phyloP scores from a whole-genome alignment of 495 filamentous ascomycete species.

The Glutinoglossum americanum region DNA sequence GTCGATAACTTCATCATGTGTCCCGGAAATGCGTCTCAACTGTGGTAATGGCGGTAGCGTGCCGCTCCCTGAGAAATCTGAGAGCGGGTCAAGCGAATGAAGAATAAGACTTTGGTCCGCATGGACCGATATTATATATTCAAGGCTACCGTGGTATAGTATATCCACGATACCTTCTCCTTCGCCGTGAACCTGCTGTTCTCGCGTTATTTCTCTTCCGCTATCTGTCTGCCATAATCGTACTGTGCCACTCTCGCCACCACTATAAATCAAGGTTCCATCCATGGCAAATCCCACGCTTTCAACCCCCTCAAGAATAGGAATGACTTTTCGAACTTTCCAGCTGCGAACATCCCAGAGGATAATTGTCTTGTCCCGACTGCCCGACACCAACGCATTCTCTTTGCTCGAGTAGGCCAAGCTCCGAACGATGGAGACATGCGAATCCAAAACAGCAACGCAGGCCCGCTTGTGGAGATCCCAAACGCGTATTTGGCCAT shows the following conservation, averaged over 20 bases:
- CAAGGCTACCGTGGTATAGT: constrained; percentile 34
- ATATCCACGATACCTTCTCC: constrained; percentile 57
- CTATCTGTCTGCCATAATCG: constrained; percentile 61
- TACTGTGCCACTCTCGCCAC: constrained; percentile 63
- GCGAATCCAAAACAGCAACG: constrained; percentile 61
- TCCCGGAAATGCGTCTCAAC: constrained; percentile 66
- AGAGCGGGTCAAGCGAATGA: constrained; percentile 29
- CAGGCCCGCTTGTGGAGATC: constrained; percentile 67
- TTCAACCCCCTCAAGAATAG: constrained; percentile 71
- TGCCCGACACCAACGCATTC: constrained; percentile 63
- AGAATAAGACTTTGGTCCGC: constrained; percentile 68
- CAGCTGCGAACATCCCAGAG: constrained; percentile 72
- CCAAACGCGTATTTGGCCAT: constrained; percentile 80
- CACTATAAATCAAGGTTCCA: constrained; percentile 52
- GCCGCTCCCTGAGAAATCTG: constrained; percentile 18
- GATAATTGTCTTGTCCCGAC: constrained; percentile 83
- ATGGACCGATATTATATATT: constrained; percentile 63
- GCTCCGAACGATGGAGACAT: constrained; percentile 76
- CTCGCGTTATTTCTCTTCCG: constrained; percentile 56
- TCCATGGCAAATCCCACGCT: constrained; percentile 54
- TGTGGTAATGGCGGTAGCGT: constrained; percentile 25
- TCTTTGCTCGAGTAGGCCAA: constrained; percentile 57
- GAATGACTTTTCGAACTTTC: constrained; percentile 64
- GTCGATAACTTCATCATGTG: constrained; percentile 94
- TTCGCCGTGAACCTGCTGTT: constrained; percentile 42